phyloP scores from a whole-genome alignment of 106 monocot species.

The Amphibolis antarctica region DNA sequence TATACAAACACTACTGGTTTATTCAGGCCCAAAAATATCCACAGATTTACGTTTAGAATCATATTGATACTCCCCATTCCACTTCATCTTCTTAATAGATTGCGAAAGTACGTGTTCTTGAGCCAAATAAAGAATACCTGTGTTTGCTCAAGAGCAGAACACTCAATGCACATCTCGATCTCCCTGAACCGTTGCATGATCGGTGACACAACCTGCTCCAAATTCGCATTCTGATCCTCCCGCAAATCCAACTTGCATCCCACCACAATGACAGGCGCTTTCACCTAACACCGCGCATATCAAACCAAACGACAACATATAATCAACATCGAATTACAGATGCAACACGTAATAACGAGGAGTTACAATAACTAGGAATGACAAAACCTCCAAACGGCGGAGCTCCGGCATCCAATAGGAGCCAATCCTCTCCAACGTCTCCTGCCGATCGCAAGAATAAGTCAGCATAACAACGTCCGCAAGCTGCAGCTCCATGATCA shows the following conservation, averaged over 20 bases:
- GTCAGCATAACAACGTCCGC: constrained; percentile 84
- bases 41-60: no score
- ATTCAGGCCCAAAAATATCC: no score
- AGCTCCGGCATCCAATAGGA: constrained; percentile 94
- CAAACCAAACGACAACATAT: no score
- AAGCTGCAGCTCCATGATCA: constrained; percentile 47
- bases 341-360: neutral
- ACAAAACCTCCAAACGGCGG: constrained; percentile 47
- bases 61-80: no score
- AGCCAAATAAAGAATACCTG: constrained; percentile 49
- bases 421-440: constrained; percentile 78
- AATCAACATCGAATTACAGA: no score
- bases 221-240: constrained; percentile 64
- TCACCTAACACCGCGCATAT: constrained; percentile 45
- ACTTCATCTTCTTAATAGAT: no score
- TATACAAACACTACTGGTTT: no score
- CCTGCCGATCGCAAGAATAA: constrained; percentile 75
- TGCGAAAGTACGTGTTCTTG: no score
- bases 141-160: constrained; percentile 85
- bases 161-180: constrained; percentile 92
- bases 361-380: neutral
- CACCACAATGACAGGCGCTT: constrained; percentile 79
- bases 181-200: constrained; percentile 93
- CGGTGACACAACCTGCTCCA: constrained; percentile 89
- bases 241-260: constrained; percentile 90